These are phyloP conservation scores for Tylopilus sp. DNA, from an alignment of 768 basidiomycete genomes.

Conservation along the genomic window DNA sequence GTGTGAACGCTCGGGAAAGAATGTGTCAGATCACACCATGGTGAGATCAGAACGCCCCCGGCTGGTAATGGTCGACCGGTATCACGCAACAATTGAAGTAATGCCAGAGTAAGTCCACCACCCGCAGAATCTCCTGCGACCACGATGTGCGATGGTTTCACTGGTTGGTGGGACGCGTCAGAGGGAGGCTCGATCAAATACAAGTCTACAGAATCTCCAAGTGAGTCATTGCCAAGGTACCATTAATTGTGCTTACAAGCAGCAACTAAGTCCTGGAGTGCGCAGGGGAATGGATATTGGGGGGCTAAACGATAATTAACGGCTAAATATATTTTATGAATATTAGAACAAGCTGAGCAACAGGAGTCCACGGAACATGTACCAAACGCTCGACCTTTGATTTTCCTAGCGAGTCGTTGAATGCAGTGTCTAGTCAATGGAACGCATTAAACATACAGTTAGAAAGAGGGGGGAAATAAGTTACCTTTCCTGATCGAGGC, in stretches of 20 bases:
- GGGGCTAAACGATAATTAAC: constrained; percentile 87
- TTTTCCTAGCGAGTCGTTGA: constrained; percentile 86
- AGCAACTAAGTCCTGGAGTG: constrained; percentile 83
- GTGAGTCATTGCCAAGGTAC: background rate
- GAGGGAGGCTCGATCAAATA: constrained; percentile 88
- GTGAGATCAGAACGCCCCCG: constrained; percentile 86
- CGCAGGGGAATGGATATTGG: constrained; percentile 95
- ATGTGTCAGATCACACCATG: constrained; percentile 93
- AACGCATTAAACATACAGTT: constrained; percentile 5
- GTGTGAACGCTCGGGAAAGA: constrained; percentile 85
- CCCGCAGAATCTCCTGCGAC: constrained; percentile 93
- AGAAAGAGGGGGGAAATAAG: background rate
- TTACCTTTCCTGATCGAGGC: constrained; percentile 72
- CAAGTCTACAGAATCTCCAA: constrained; percentile 49
- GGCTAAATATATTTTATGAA: constrained; percentile 40
- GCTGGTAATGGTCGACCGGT: constrained; percentile 76
- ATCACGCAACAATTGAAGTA: constrained; percentile 88
- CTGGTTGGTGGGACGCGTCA: constrained; percentile 69
- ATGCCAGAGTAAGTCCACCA: constrained; percentile 78
- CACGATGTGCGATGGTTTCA: constrained; percentile 79
- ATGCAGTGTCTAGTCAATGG: constrained; percentile 54
- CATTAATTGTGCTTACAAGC: constrained; percentile 55
- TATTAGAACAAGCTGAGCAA: background rate
- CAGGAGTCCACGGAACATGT: constrained; percentile 13
- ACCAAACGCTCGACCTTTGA: constrained; percentile 87